Evolutionary conservation across 768 basidiomycete genomes (phyloP).

Genomic region (Boletellus emodensis): DNA sequence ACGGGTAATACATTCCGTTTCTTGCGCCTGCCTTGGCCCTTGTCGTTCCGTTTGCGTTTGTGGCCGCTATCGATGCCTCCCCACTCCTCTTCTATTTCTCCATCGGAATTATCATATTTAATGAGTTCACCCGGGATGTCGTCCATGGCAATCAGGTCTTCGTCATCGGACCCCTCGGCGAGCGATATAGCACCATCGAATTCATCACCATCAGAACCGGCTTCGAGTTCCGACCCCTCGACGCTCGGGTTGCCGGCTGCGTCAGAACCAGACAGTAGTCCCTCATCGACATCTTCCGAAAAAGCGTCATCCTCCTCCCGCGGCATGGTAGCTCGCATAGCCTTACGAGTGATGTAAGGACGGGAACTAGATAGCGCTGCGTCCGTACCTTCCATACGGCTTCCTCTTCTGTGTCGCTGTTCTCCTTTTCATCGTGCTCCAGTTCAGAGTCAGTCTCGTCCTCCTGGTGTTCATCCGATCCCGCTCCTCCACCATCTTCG

Average conservation of each 20-base stretch:
- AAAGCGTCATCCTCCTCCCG: slow-evolving; percentile 49
- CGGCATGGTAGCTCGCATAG: slow-evolving; percentile 86
- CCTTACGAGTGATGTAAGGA: slow-evolving; percentile 41
- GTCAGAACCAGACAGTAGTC: slow-evolving; percentile 24
- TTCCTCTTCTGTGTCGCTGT: slow-evolving; percentile 54
- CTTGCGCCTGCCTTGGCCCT: slow-evolving; percentile 51
- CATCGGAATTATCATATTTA: slow-evolving; percentile 55
- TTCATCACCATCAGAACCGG: slow-evolving; percentile 30
- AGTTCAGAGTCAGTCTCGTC: slow-evolving; percentile 22
- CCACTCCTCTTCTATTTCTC: slow-evolving; percentile 31
- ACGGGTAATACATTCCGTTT: slow-evolving; percentile 67
- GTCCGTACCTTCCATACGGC: slow-evolving; percentile 83
- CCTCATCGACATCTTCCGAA: slow-evolving; percentile 30
- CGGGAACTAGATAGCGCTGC: background rate
- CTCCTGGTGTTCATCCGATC: slow-evolving; percentile 22
- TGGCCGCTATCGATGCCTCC: slow-evolving; percentile 42
- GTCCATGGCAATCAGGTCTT: slow-evolving; percentile 58
- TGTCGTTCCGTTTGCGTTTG: slow-evolving; percentile 50
- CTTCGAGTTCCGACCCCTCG: slow-evolving; percentile 26
- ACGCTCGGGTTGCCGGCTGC: slow-evolving; percentile 31
- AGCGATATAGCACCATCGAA: slow-evolving; percentile 49
- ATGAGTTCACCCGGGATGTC: slow-evolving; percentile 56
- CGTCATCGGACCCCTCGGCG: slow-evolving; percentile 66
- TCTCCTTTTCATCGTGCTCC: slow-evolving; percentile 39
- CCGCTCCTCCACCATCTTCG: slow-evolving; percentile 23